These are phyloP conservation scores for Aspergillus egyptiacus DNA, from an alignment of 495 filamentous ascomycete genomes.

Conservation along the genomic window DNA sequence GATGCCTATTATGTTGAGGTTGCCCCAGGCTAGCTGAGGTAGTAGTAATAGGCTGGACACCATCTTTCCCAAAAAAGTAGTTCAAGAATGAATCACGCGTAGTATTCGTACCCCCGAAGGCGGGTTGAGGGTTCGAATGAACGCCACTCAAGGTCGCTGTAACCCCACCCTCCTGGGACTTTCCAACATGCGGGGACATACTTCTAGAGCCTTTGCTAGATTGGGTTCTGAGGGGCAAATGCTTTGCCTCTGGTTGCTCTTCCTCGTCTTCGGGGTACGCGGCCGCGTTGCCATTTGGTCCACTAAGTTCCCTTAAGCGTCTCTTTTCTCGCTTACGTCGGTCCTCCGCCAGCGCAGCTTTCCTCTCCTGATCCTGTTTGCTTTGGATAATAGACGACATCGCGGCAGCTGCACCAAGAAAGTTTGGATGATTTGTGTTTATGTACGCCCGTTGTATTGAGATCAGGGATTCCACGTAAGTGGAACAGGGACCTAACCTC, in stretches of 20 bases:
- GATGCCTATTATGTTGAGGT: constrained; percentile 57
- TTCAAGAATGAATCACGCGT: constrained; percentile 86
- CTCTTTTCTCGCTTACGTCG: constrained; percentile 75
- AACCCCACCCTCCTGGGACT: constrained; percentile 54
- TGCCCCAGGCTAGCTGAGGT: constrained; percentile 27
- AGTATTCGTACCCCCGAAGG: constrained; percentile 49
- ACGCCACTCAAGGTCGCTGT: constrained; percentile 60
- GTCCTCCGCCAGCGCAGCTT: constrained; percentile 72
- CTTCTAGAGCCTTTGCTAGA: constrained; percentile 59
- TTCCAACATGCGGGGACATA: constrained; percentile 73
- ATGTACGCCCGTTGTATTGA: constrained; percentile 97
- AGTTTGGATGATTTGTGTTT: constrained; percentile 99
- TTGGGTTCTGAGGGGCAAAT: constrained; percentile 54
- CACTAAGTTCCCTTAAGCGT: constrained; percentile 70
- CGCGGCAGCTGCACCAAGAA: constrained; percentile 92
- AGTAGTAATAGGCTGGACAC: constrained; percentile 41
- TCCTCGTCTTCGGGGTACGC: constrained; percentile 72
- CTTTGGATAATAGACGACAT: constrained; percentile 94
- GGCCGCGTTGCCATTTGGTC: constrained; percentile 65
- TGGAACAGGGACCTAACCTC: constrained; percentile 77
- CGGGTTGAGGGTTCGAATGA: constrained; percentile 57
- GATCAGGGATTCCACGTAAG: constrained; percentile 92
- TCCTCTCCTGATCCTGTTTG: constrained; percentile 89
- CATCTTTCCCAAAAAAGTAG: constrained; percentile 98
- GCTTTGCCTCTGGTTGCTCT: constrained; percentile 43